phyloP scores from a whole-genome alignment of 352 stramenopile species.

The Pythium sukuiense region DNA sequence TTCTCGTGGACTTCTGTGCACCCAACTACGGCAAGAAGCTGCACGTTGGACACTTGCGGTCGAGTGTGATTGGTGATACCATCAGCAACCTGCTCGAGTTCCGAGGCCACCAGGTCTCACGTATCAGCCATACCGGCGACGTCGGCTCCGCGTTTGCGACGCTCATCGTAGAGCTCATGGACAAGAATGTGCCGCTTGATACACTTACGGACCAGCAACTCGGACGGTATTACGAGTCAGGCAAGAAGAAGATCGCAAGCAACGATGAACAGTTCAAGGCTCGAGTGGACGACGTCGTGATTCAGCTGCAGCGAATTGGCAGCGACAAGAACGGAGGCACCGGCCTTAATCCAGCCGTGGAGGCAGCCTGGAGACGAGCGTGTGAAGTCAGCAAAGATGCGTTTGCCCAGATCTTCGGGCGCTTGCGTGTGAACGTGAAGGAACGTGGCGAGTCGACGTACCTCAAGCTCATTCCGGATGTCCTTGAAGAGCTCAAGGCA shows the following conservation, averaged over 20 bases:
- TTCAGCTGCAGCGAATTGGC: constrained; percentile 69
- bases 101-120: constrained; percentile 62
- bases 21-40: constrained; percentile 88
- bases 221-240: constrained; percentile 66
- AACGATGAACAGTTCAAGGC: constrained; percentile 55
- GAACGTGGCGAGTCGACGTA: constrained; percentile 84
- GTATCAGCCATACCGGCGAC: constrained; percentile 79
- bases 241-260: constrained; percentile 46
- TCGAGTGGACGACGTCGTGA: constrained; percentile 63
- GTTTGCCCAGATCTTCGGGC: constrained; percentile 65
- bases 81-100: constrained; percentile 84
- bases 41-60: constrained; percentile 80
- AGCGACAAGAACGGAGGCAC: neutral
- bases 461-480: constrained; percentile 47
- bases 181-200: constrained; percentile 43
- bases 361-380: constrained; percentile 53
- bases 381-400: constrained; percentile 74
- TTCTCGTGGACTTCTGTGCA: constrained; percentile 82
- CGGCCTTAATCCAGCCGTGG: constrained; percentile 39
- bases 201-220: constrained; percentile 62
- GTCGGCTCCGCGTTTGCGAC: constrained; percentile 77
- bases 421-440: constrained; percentile 57
- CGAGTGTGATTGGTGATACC: constrained; percentile 78
- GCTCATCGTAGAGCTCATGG: constrained; percentile 70
- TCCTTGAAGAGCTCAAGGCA: constrained; percentile 48